A percentile compares a stretch with the other conserved stretches of the same genome.
Conservation (phyloP, 495 filamentous ascomycete species). For the Tuber umbilicatum region DNA sequence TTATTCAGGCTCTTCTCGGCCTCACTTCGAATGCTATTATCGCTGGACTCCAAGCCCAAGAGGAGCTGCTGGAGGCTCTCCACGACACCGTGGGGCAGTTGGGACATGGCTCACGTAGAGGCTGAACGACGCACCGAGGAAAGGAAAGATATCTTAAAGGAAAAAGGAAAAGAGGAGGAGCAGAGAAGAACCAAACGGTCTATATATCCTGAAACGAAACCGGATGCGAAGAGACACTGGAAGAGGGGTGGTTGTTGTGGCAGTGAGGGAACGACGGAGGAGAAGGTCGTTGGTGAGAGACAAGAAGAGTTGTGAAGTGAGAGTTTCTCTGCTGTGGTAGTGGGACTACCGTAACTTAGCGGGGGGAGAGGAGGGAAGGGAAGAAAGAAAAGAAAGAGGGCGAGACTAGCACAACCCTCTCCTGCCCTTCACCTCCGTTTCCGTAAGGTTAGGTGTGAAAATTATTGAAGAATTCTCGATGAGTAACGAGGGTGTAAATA, state of each 20-base stretch:
- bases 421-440: neutral
- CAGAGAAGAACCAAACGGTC: conserved; percentile 10
- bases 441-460: neutral
- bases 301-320: neutral
- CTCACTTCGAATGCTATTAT: conserved; percentile 75
- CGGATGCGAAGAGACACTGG: conserved; percentile 9
- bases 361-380: neutral
- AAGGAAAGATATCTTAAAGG: conserved; percentile 7
- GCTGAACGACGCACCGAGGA: neutral
- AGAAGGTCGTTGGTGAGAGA: conserved; percentile 2
- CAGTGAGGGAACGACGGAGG: neutral
- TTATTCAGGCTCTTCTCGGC: conserved; percentile 84
- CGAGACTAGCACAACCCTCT: neutral
- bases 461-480: neutral
- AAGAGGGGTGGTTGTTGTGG: conserved; percentile 15
- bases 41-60: conserved; percentile 75
- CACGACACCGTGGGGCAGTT: conserved; percentile 70
- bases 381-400: neutral
- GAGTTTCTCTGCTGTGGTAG: neutral
- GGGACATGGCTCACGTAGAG: conserved; percentile 17
- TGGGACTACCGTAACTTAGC: neutral
- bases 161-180: conserved; percentile 11
- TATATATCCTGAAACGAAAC: conserved; percentile 11
- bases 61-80: conserved; percentile 77
- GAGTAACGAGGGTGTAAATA: conserved; percentile 3